phyloP scores from a whole-genome alignment of 2,329 filamentous ascomycete species.

The Laburnicola sp. region DNA sequence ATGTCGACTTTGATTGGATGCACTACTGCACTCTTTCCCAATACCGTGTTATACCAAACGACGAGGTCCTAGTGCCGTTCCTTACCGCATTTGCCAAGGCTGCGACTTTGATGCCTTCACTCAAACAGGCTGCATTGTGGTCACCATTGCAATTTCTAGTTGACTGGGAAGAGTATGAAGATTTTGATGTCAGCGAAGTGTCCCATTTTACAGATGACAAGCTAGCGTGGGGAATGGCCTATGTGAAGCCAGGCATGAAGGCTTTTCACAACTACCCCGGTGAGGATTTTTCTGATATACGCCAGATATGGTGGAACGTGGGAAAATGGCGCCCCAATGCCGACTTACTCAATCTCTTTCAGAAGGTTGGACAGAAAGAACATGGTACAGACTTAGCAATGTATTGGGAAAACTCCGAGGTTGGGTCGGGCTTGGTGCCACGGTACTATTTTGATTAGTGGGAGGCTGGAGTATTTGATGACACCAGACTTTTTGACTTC shows the following conservation, averaged over 20 bases:
- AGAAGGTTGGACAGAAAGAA: slow-evolving; percentile 6
- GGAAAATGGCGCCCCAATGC: slow-evolving; percentile 9
- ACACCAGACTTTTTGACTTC: no score
- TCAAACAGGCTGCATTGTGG: slow-evolving; percentile 1
- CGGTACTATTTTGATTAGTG: slow-evolving; percentile 1
- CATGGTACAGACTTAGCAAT: slow-evolving; percentile 2
- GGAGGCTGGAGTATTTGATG: no score
- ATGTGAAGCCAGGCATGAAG: background rate
- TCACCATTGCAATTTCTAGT: background rate
- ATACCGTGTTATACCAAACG: slow-evolving; percentile 1
- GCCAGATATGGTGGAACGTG: slow-evolving; percentile 13
- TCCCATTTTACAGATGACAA: no score
- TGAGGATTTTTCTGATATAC: background rate
- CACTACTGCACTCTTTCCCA: background rate
- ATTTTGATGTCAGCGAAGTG: background rate
- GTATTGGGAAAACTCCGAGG: slow-evolving; percentile 6
- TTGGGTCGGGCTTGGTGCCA: background rate
- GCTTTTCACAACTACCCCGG: slow-evolving; percentile 3
- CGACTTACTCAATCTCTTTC: slow-evolving; percentile 5
- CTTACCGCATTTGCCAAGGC: slow-evolving; percentile 3
- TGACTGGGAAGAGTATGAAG: background rate
- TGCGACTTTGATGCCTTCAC: background rate
- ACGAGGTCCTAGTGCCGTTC: slow-evolving; percentile 2
- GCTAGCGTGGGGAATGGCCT: slow-evolving; percentile 7
- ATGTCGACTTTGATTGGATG: no score